Base-by-base conservation (phyloP, 495 filamentous ascomycete genomes). In the Neurospora sp. region DNA sequence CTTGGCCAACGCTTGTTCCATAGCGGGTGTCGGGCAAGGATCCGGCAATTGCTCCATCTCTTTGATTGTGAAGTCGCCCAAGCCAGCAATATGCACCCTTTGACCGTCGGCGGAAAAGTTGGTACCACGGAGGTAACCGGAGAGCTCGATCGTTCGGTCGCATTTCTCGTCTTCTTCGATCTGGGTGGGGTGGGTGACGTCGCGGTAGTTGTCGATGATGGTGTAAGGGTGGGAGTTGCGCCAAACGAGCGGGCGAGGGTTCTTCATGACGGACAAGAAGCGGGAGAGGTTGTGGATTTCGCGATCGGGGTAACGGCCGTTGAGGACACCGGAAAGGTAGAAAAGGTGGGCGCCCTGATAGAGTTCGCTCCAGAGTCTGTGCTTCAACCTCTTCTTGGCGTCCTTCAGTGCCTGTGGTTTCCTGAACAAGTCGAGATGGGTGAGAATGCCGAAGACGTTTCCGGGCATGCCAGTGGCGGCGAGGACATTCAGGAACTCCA, bases 181-280 rank as follows among this genome's bases (percentile, higher is more conserved):
- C 73, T 91, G 86, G 8, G 93, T 95, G 3, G 96, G 96, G 27
- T 97, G 93, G 3, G 96, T 99, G 74, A 98, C 86, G 78, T 99
- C 96, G 72, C 96, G 87, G 80, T 97, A 95, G 72, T 94, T 92
- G 83, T 99, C 96, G 59, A 94, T 93, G 68, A 99, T 82, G 70
- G 92, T 89, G 80, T 99, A 99, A 31, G 94, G 94, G 83, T 99
- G 96, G 2, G 92, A 90, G 77, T 98, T 98, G 69, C 96, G 89
- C 96, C 96, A 99, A n/a, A 98, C 85, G 7, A 99, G 83, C 6
- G 96, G 96, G 68, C 96, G 89, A 39, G 96, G 96, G 80, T 97
- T 98, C 85, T 99, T 99, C 96, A 98, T 98, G 76, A 99, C 93
- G 4, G 92, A 94, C 75, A 99, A 86, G 80, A 99, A 99, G 65